Percentiles rank a stretch among this genome's conserved stretches.
phyloP scores from a whole-genome alignment of 257 asterid genomes.

The Salvia miltiorrhiza region DNA sequence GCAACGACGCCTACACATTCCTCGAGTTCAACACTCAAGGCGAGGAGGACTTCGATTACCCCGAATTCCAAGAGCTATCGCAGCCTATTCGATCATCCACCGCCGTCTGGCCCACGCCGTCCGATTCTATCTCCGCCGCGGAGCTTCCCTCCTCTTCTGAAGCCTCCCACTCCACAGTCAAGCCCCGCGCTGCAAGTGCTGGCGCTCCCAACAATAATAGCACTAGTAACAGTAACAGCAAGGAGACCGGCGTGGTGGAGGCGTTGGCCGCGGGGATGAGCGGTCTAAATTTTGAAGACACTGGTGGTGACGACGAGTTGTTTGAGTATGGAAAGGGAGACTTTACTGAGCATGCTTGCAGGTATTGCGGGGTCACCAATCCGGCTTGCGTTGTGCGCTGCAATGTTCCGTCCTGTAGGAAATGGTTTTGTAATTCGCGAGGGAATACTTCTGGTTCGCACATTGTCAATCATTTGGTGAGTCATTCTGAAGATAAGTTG shows the following conservation, averaged over 20 bases:
- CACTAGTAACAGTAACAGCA: conserved; percentile 28
- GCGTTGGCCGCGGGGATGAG: conserved; percentile 93
- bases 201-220: conserved; percentile 25
- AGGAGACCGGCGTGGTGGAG: conserved; percentile 77
- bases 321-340: conserved; percentile 89
- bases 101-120: conserved; percentile 76
- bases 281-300: conserved; percentile 89
- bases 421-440: conserved; percentile 97
- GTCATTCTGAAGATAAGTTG: conserved; percentile 17
- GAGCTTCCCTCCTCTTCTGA: conserved; percentile 64
- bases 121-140: conserved; percentile 54
- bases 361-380: conserved; percentile 89
- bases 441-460: conserved; percentile 99
- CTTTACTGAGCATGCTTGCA: conserved; percentile 87
- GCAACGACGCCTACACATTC: conserved; percentile 86
- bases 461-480: conserved; percentile 94
- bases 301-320: conserved; percentile 82
- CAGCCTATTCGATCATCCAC: conserved; percentile 82
- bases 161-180: conserved; percentile 41
- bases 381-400: conserved; percentile 97
- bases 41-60: conserved; percentile 86
- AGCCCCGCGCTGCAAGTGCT: conserved; percentile 39
- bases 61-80: conserved; percentile 83
- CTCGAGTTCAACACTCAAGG: conserved; percentile 91
- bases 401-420: conserved; percentile 92